These are phyloP conservation scores for Aspergillus hancockii DNA, from an alignment of 495 filamentous ascomycete genomes.

Conservation along the genomic window DNA sequence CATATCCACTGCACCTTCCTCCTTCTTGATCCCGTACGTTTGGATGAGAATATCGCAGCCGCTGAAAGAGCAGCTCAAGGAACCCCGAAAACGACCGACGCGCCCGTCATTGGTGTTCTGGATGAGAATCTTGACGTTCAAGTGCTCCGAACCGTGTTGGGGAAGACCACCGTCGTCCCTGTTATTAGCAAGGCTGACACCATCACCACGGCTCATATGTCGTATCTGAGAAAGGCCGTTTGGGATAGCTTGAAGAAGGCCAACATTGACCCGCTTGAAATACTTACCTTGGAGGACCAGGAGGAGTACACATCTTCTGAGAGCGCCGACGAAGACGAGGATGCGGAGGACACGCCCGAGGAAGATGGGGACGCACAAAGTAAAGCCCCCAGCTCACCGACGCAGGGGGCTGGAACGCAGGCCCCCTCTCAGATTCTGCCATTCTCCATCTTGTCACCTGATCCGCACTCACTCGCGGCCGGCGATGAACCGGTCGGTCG, in stretches of 20 bases:
- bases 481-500: slow-evolving; percentile 63
- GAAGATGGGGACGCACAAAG: slow-evolving; percentile 23
- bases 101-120: slow-evolving; percentile 59
- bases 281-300: slow-evolving; percentile 74
- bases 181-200: slow-evolving; percentile 98
- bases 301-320: slow-evolving; percentile 63
- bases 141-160: slow-evolving; percentile 82
- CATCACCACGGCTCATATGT: slow-evolving; percentile 90
- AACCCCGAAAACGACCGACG: slow-evolving; percentile 50
- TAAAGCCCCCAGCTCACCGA: slow-evolving; percentile 41
- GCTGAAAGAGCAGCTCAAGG: slow-evolving; percentile 59
- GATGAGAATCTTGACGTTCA: slow-evolving; percentile 91
- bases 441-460: slow-evolving; percentile 90
- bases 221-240: slow-evolving; percentile 85
- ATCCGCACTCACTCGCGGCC: slow-evolving; percentile 77
- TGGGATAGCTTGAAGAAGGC: slow-evolving; percentile 83
- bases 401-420: slow-evolving; percentile 27
- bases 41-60: slow-evolving; percentile 79
- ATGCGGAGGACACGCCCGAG: slow-evolving; percentile 16
- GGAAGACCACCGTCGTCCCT: slow-evolving; percentile 94
- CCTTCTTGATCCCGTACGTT: slow-evolving; percentile 82
- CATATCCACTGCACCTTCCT: slow-evolving; percentile 97
- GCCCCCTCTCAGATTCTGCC: slow-evolving; percentile 58
- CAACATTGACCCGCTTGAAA: slow-evolving; percentile 86
- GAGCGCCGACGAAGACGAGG: slow-evolving; percentile 63